phyloP scores from a whole-genome alignment of 768 basidiomycete species.

The Paxillus rubicundulus region DNA sequence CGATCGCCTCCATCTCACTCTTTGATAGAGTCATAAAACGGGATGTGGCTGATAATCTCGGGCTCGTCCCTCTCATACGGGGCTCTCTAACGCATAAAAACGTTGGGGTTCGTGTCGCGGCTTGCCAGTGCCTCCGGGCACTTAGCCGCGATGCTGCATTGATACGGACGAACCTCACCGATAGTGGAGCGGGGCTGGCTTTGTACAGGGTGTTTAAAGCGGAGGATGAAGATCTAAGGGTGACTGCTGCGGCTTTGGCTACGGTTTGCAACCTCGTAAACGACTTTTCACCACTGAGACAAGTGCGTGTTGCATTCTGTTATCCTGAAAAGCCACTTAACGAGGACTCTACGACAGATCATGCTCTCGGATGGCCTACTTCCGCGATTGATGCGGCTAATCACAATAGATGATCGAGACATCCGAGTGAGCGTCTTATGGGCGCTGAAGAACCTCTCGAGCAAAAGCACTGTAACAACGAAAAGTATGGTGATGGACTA shows the following conservation, averaged over 20 bases:
- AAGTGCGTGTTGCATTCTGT: constrained; percentile 43
- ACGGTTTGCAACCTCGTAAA: constrained; percentile 85
- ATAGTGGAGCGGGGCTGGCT: constrained; percentile 72
- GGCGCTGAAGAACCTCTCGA: constrained; percentile 82
- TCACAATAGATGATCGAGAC: constrained; percentile 50
- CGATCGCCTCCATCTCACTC: constrained; percentile 69
- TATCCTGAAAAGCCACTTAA: neutral
- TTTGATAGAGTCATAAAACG: constrained; percentile 73
- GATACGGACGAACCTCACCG: constrained; percentile 80
- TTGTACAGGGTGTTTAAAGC: constrained; percentile 60
- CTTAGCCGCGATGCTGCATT: constrained; percentile 78
- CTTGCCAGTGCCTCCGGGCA: constrained; percentile 82
- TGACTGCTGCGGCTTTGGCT: constrained; percentile 66
- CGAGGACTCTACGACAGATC: constrained; percentile 36
- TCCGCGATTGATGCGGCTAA: constrained; percentile 57
- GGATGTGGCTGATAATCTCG: constrained; percentile 57
- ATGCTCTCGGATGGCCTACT: constrained; percentile 70
- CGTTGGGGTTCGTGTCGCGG: constrained; percentile 78
- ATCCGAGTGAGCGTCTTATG: constrained; percentile 75
- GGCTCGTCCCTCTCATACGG: constrained; percentile 54
- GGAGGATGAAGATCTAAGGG: constrained; percentile 64
- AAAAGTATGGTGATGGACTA: constrained; percentile 67
- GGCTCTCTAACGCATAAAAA: constrained; percentile 56
- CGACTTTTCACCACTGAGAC: constrained; percentile 78
- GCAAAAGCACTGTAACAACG: constrained; percentile 54